Evolutionary conservation across 2,329 filamentous ascomycete species (phyloP).

Genomic region (Phaeophleospora eucalypticola): DNA sequence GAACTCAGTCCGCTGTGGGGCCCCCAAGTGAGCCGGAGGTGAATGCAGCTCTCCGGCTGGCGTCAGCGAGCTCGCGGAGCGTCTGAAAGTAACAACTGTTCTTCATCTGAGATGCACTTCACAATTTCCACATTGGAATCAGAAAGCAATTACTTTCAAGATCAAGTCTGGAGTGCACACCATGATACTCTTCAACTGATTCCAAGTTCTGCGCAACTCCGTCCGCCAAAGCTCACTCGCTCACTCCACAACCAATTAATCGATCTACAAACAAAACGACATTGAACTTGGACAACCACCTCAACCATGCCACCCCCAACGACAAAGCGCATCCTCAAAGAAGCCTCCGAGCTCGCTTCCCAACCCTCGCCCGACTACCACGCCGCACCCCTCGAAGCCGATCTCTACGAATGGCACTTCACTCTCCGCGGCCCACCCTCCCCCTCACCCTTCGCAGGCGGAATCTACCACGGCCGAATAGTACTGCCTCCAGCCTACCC

Average conservation of each 20-base stretch:
- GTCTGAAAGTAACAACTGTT: neutral
- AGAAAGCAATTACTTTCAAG: no score
- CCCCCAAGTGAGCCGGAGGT: no score
- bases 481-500: conserved; percentile 86
- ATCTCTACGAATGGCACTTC: conserved; percentile 99
- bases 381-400: conserved; percentile 77
- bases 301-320: conserved; percentile 53
- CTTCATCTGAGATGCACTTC: neutral
- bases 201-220: no score
- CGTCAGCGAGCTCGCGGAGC: neutral
- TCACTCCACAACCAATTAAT: no score
- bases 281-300: no score
- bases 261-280: no score
- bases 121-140: no score
- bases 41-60: neutral
- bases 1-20: no score
- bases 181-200: no score
- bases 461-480: conserved; percentile 94
- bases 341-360: conserved; percentile 79
- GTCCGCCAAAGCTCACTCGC: no score
- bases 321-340: conserved; percentile 82
- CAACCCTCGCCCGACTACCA: conserved; percentile 81
- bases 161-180: no score
- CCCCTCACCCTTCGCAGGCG: conserved; percentile 69
- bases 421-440: conserved; percentile 85